Base-by-base conservation (phyloP, 345 rosid genomes). In the Alliaria petiolata region DNA sequence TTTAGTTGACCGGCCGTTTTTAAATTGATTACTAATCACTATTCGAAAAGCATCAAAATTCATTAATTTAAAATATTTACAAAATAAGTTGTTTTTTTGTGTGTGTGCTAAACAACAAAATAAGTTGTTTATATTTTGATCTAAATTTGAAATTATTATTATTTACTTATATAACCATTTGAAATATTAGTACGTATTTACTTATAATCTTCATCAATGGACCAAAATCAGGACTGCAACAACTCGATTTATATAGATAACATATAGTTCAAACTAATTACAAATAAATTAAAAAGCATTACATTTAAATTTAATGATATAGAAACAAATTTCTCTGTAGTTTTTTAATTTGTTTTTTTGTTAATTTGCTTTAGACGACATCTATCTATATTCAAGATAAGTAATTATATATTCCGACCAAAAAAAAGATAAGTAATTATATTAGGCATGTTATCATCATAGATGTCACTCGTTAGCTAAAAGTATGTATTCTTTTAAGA, bases 321-420 rank as follows among this genome's bases (percentile, higher is more conserved):
- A 34, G 16, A 33, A 16, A 8, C 7, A 55, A 34, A 16, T 38
- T 34, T 16, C 22, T 34, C 26, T 56, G 7, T 44, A 62, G 26
- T 15, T 62, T 39, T 62, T n/a, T n/a, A n/a, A n/a, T n/a, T n/a
- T n/a, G n/a, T n/a, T n/a, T 43, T 28, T 5, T 60, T 61, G 66
- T 42, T 35, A 35, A 35, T 3, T 61, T 43, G 22, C 15, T 61
- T 42, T 26, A 43, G 66, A 45, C 12, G 31, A 45, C 19, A 62
- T 33, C 8, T 14, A 17, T 46, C 15, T 44, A 43, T 45, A 30
- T 31, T 62, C 66, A 61, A 62, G 54, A 30, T 1, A 33, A 16
- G 42, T 17, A 65, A 36, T 16, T 17, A 62, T 45, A 3, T 38
- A n/a, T n/a, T n/a, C n/a, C n/a, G n/a, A n/a, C n/a, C n/a, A n/a